phyloP scores from a whole-genome alignment of 768 basidiomycete genomes.

The Termitomyces bulborhizus region DNA sequence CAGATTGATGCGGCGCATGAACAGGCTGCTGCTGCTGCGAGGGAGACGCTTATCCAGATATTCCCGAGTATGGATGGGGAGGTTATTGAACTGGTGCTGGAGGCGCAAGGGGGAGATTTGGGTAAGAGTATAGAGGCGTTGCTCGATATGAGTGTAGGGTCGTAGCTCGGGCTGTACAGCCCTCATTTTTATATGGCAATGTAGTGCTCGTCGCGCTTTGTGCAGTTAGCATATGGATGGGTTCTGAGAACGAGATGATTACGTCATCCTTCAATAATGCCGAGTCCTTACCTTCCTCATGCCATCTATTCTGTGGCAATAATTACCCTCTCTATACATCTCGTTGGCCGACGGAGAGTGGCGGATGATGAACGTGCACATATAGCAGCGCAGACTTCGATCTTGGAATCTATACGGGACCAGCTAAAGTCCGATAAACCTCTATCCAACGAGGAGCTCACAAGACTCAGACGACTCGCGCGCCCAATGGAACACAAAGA shows the following conservation, averaged over 20 bases:
- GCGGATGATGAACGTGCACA: slow-evolving; percentile 50
- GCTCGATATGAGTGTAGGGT: slow-evolving; percentile 62
- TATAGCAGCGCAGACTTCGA: slow-evolving; percentile 50
- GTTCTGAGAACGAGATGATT: slow-evolving; percentile 6
- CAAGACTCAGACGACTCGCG: slow-evolving; percentile 49
- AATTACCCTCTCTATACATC: slow-evolving; percentile 62
- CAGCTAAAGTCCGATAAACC: slow-evolving; percentile 43
- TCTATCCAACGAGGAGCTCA: slow-evolving; percentile 45
- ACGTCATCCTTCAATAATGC: slow-evolving; percentile 14
- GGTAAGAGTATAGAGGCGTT: slow-evolving; percentile 85
- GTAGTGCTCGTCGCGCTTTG: not conserved
- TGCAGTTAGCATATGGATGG: not conserved
- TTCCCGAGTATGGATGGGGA: slow-evolving; percentile 82
- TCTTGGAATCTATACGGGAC: slow-evolving; percentile 52
- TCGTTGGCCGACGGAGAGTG: slow-evolving; percentile 45
- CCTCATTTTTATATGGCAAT: not conserved
- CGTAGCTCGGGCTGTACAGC: slow-evolving; percentile 13
- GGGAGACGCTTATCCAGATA: slow-evolving; percentile 78
- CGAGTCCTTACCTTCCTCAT: slow-evolving; percentile 49
- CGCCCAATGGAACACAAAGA: slow-evolving; percentile 15
- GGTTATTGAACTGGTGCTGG: slow-evolving; percentile 83
- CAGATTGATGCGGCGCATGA: slow-evolving; percentile 78
- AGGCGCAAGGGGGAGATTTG: slow-evolving; percentile 83
- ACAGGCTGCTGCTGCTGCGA: slow-evolving; percentile 62
- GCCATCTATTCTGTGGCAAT: slow-evolving; percentile 59